Conservation (phyloP, 169 alveolate genomes). For the Eimeria tenella region DNA sequence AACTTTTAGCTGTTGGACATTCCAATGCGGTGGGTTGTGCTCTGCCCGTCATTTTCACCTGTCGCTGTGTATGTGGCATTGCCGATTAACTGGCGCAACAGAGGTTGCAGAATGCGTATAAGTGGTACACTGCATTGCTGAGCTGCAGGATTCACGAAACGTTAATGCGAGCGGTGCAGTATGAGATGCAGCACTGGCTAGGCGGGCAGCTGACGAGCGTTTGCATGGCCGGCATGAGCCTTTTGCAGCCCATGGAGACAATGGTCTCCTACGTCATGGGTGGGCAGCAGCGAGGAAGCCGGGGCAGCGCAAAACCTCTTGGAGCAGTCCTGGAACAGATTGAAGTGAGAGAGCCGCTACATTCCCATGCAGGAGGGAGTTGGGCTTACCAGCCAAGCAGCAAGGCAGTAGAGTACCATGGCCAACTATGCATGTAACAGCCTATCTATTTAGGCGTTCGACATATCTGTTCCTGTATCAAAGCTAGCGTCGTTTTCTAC, state of each 20-base stretch:
- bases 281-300: constrained; percentile 29
- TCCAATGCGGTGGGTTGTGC: background rate
- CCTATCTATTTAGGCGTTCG: too few relatives aligned
- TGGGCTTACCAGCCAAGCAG: background rate
- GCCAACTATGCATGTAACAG: too few relatives aligned
- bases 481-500: too few relatives aligned
- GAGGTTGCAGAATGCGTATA: background rate
- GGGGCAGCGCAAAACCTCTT: constrained; percentile 4
- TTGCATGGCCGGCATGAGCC: constrained; percentile 79
- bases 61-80: background rate
- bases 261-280: constrained; percentile 80
- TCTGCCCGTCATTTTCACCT: background rate
- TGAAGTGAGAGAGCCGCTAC: constrained; percentile 37
- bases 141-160: constrained; percentile 75
- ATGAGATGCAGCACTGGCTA: constrained; percentile 77
- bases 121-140: background rate
- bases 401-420: too few relatives aligned
- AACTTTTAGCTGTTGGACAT: too few relatives aligned
- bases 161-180: constrained; percentile 76
- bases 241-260: constrained; percentile 78
- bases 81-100: background rate
- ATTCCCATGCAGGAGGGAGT: background rate
- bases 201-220: constrained; percentile 78
- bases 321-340: constrained; percentile 64
- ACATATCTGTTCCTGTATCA: too few relatives aligned